phyloP scores from a whole-genome alignment of 2,329 filamentous ascomycete genomes.

The Aspergillus clavatus region DNA sequence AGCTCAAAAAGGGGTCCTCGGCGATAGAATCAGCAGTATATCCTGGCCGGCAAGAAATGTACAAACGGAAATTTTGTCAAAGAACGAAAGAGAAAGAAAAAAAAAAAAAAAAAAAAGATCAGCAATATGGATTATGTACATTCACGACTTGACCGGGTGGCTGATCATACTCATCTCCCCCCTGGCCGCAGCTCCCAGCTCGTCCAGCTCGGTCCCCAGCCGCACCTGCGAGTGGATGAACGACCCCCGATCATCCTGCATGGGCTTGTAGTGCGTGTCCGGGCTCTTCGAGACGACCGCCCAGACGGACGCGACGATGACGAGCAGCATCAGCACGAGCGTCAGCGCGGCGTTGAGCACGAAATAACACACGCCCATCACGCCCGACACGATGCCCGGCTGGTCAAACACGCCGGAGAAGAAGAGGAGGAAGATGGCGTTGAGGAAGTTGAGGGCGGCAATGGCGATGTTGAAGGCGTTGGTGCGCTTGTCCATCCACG shows the following conservation, averaged over 20 bases:
- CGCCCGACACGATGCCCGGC: constrained; percentile 74
- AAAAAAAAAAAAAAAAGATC: too few relatives aligned
- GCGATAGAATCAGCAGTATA: too few relatives aligned
- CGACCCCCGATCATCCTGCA: constrained; percentile 89
- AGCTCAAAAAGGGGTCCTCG: too few relatives aligned
- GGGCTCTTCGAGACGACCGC: constrained; percentile 88
- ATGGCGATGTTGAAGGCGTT: constrained; percentile 95
- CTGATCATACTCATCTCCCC: background rate
- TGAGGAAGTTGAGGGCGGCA: constrained; percentile 81
- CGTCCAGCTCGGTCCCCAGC: constrained; percentile 81
- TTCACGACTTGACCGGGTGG: background rate
- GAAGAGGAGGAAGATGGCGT: constrained; percentile 79
- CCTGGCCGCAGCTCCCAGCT: constrained; percentile 58
- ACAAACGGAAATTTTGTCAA: too few relatives aligned
- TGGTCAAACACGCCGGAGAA: constrained; percentile 83
- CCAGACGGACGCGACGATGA: constrained; percentile 69
- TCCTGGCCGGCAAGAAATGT: too few relatives aligned
- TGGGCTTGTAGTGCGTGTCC: constrained; percentile 87
- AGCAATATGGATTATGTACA: too few relatives aligned
- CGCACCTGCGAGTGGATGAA: constrained; percentile 83
- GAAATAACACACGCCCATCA: constrained; percentile 86
- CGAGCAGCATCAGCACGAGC: constrained; percentile 73
- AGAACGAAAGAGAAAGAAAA: too few relatives aligned
- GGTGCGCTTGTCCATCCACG: constrained; percentile 98
- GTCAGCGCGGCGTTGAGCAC: constrained; percentile 79